phyloP scores from a whole-genome alignment of 208 protist genomes.

The Leishmania aethiopica region DNA sequence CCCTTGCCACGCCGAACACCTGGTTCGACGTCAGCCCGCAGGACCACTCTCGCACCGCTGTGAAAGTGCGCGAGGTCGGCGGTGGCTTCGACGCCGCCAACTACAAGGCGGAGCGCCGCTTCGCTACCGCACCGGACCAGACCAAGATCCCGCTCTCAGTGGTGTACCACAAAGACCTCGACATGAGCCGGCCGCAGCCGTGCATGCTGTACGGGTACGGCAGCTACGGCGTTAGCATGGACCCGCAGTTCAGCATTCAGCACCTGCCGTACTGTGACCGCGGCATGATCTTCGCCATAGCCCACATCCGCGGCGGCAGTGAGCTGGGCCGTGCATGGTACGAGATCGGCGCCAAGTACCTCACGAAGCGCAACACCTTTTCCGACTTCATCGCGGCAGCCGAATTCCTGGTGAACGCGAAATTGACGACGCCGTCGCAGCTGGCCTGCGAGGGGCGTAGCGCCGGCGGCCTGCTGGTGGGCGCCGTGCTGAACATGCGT shows the following conservation, averaged over 20 bases:
- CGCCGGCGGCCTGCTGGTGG: conserved; percentile 93
- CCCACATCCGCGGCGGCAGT: conserved; percentile 92
- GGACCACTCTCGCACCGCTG: conserved; percentile 41
- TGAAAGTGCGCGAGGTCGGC: conserved; percentile 80
- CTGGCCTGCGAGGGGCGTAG: conserved; percentile 91
- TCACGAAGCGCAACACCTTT: conserved; percentile 94
- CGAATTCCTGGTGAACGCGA: conserved; percentile 80
- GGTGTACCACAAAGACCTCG: conserved; percentile 77
- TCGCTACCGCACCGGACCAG: conserved; percentile 77
- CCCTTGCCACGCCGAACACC: conserved; percentile 77
- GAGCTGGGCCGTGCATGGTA: conserved; percentile 94
- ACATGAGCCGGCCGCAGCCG: conserved; percentile 66
- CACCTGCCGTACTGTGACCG: conserved; percentile 86
- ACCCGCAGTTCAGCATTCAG: conserved; percentile 82
- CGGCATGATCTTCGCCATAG: conserved; percentile 92
- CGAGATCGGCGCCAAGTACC: conserved; percentile 92
- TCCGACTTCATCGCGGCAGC: conserved; percentile 92
- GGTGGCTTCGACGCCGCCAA: conserved; percentile 69
- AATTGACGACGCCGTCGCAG: conserved; percentile 64
- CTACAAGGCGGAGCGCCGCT: conserved; percentile 72
- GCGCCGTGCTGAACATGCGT: conserved; percentile 92
- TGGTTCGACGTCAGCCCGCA: conserved; percentile 67
- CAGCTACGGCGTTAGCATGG: conserved; percentile 88
- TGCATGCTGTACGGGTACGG: conserved; percentile 93
- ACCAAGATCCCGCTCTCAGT: conserved; percentile 81